A percentile compares a stretch with the other conserved stretches of the same genome.
Conservation (phyloP, 306 rosid species). For the Carpinus fangiana region DNA sequence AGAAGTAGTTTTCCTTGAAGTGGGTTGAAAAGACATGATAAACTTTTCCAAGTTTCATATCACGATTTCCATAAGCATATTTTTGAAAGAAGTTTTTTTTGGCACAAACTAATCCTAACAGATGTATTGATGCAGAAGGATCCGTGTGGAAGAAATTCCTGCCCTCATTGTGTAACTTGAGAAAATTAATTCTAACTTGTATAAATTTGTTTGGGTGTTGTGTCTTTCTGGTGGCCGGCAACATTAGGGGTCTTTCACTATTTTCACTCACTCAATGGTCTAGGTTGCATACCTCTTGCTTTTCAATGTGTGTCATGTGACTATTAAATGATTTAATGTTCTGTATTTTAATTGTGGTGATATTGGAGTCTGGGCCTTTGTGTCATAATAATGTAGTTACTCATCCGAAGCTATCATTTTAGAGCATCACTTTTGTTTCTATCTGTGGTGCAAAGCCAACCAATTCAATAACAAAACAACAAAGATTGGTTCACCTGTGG, state of each 20-base stretch:
- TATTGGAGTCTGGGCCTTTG: neutral
- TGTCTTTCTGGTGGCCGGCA: neutral
- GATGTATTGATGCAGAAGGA: neutral
- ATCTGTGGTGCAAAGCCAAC: neutral
- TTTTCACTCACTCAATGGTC: neutral
- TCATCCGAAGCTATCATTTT: neutral
- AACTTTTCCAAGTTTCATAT: neutral
- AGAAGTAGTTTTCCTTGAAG: neutral
- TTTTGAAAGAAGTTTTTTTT: neutral
- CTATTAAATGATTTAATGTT: neutral
- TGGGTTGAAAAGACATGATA: neutral
- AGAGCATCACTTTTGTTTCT: neutral
- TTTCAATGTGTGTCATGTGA: neutral
- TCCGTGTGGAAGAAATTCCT: neutral
- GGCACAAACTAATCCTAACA: too few species aligned
- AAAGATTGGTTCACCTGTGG: neutral
- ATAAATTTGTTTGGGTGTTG: neutral
- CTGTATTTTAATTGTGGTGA: neutral
- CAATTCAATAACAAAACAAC: neutral
- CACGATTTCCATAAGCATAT: neutral
- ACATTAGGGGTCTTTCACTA: neutral
- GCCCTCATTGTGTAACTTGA: neutral
- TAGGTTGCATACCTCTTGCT: neutral
- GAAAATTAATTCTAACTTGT: neutral
- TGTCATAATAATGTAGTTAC: neutral